phyloP scores from a whole-genome alignment of 2,329 filamentous ascomycete species.

The Huntiella decipiens region DNA sequence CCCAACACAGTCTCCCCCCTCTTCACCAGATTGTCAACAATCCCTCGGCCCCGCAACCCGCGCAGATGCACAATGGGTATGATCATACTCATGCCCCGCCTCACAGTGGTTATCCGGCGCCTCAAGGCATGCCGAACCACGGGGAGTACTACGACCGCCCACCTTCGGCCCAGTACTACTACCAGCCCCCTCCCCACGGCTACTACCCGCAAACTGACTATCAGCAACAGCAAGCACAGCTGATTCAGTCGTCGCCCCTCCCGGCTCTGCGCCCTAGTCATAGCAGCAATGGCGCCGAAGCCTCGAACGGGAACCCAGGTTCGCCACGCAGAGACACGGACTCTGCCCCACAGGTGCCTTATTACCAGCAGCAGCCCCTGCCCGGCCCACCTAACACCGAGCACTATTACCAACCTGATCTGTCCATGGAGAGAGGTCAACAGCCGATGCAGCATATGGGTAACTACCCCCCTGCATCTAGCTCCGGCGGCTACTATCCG shows the following conservation, averaged over 20 bases:
- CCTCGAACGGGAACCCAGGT: neutral
- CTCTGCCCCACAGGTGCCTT: neutral
- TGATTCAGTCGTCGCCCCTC: slow-evolving; percentile 7
- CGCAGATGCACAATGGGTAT: neutral
- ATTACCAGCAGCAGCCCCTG: neutral
- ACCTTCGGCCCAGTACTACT: slow-evolving; percentile 4
- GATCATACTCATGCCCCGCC: neutral
- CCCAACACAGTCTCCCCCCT: neutral
- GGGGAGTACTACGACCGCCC: neutral
- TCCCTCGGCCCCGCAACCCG: neutral
- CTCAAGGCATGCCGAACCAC: slow-evolving; percentile 9
- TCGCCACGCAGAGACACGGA: neutral
- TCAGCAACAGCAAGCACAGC: slow-evolving; percentile 1
- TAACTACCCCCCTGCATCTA: neutral
- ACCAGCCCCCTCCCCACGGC: neutral
- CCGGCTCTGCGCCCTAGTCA: slow-evolving; percentile 9
- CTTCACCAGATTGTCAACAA: neutral
- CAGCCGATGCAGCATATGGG: slow-evolving; percentile 1
- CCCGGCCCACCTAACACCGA: neutral
- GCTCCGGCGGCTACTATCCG: slow-evolving; percentile 3
- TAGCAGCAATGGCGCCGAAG: slow-evolving; percentile 6
- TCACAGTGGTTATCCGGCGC: slow-evolving; percentile 14
- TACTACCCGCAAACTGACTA: neutral
- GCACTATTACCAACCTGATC: no score
- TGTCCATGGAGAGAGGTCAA: no score